These are phyloP conservation scores for Scheffersomyces illinoinensis DNA, from an alignment of 1,139 yeast species.

Conservation along the genomic window DNA sequence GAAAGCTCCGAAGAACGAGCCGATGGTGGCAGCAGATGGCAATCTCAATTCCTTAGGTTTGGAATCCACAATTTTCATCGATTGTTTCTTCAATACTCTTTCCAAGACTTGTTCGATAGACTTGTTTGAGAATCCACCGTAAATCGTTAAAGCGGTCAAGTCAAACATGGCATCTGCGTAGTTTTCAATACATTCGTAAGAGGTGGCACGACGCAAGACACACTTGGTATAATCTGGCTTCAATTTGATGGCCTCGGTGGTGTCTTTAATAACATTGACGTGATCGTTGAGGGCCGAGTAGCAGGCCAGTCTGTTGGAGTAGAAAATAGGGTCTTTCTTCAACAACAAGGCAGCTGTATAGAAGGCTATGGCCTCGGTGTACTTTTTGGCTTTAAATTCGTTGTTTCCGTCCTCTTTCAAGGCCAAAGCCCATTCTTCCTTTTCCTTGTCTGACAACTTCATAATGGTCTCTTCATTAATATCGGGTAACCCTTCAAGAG, in stretches of 20 bases:
- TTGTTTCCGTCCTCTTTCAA: constrained; percentile 90
- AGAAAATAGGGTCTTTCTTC: constrained; percentile 81
- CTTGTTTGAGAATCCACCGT: constrained; percentile 77
- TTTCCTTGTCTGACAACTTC: constrained; percentile 51
- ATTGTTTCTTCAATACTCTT: constrained; percentile 78
- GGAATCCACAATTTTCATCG: constrained; percentile 65
- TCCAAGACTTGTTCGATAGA: constrained; percentile 81
- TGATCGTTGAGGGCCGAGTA: constrained; percentile 78
- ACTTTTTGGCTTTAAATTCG: constrained; percentile 70
- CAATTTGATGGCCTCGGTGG: constrained; percentile 79
- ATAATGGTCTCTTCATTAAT: constrained; percentile 49
- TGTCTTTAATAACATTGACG: constrained; percentile 83
- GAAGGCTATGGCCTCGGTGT: constrained; percentile 69
- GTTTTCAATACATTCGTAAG: constrained; percentile 77
- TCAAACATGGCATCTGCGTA: constrained; percentile 90
- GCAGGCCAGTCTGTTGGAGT: constrained; percentile 95
- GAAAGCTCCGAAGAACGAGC: constrained; percentile 85
- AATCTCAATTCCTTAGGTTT: constrained; percentile 53
- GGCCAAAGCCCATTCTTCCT: constrained; percentile 69
- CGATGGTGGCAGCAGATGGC: constrained; percentile 84
- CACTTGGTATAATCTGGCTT: constrained; percentile 93
- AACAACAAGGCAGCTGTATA: constrained; percentile 77
- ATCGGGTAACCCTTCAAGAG: constrained; percentile 57
- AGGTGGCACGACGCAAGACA: constrained; percentile 65
- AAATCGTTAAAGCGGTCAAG: constrained; percentile 78